Conservation (phyloP, 2,329 filamentous ascomycete genomes). For the Nemania sp. region DNA sequence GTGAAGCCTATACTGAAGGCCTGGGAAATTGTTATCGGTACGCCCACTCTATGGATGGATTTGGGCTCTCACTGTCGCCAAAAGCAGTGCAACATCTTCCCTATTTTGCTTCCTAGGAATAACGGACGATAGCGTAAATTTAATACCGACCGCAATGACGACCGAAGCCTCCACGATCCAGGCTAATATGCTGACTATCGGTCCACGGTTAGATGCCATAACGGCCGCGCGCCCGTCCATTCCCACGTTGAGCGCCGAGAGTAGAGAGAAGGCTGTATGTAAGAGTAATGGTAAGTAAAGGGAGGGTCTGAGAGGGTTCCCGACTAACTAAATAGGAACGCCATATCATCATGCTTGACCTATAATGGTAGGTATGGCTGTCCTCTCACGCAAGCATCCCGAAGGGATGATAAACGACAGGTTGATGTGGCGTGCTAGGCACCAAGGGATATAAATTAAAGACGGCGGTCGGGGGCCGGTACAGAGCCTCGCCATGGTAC, state of each 20-base stretch:
- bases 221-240: slow-evolving; percentile 39
- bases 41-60: background rate
- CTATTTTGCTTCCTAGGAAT: slow-evolving; percentile 27
- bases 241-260: slow-evolving; percentile 1
- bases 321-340: background rate
- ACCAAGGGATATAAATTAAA: background rate
- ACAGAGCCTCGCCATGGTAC: too few relatives aligned
- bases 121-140: slow-evolving; percentile 35
- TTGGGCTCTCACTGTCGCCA: slow-evolving; percentile 32
- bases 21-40: slow-evolving; percentile 27
- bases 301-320: background rate
- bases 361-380: background rate
- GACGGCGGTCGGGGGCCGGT: too few relatives aligned
- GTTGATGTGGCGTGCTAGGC: background rate
- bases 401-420: slow-evolving; percentile 8
- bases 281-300: background rate
- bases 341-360: too few relatives aligned
- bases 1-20: slow-evolving; percentile 38
- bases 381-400: background rate
- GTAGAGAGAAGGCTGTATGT: background rate
- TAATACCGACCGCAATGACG: slow-evolving; percentile 36
- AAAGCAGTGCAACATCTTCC: slow-evolving; percentile 33
- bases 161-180: slow-evolving; percentile 38
- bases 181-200: slow-evolving; percentile 36
- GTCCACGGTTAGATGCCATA: slow-evolving; percentile 35